A percentile compares a stretch with the other conserved stretches of the same genome.
Evolutionary conservation across 2,329 filamentous ascomycete species (phyloP).

Genomic region (Ilyonectria destructans): DNA sequence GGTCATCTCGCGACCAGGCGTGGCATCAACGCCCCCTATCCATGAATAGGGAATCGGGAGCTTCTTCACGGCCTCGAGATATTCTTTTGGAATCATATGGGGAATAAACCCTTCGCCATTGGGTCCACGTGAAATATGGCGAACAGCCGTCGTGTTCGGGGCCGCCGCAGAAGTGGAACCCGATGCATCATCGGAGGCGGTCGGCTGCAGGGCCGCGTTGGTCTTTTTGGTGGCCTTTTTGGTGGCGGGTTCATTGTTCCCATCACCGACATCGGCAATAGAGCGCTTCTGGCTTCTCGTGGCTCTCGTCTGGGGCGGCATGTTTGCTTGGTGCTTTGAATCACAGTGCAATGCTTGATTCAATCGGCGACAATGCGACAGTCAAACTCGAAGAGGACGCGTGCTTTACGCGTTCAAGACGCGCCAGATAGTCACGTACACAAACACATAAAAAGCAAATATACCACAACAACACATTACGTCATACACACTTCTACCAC

Average conservation of each 20-base stretch:
- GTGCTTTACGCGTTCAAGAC: too few species aligned
- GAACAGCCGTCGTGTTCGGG: neutral
- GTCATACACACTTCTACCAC: too few species aligned
- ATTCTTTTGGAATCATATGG: neutral
- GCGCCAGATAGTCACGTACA: too few species aligned
- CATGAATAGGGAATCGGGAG: constrained; percentile 3
- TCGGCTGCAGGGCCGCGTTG: neutral
- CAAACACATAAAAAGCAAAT: too few species aligned
- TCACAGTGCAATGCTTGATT: too few species aligned
- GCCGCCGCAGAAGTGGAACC: neutral
- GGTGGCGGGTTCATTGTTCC: neutral
- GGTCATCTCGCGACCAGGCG: constrained; percentile 35
- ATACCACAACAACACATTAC: too few species aligned
- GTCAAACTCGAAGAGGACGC: too few species aligned
- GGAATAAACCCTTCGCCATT: constrained; percentile 16
- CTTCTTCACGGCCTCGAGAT: neutral
- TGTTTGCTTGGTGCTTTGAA: neutral
- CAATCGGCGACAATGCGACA: too few species aligned
- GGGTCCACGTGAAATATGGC: neutral
- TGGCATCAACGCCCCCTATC: constrained; percentile 37
- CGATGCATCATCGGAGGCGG: neutral
- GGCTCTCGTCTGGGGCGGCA: neutral
- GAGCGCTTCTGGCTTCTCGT: neutral
- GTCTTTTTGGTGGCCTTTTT: neutral
- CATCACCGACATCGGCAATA: neutral